Conservation (phyloP, 208 protist species). For the Kentomonas sorsogonicus region DNA sequence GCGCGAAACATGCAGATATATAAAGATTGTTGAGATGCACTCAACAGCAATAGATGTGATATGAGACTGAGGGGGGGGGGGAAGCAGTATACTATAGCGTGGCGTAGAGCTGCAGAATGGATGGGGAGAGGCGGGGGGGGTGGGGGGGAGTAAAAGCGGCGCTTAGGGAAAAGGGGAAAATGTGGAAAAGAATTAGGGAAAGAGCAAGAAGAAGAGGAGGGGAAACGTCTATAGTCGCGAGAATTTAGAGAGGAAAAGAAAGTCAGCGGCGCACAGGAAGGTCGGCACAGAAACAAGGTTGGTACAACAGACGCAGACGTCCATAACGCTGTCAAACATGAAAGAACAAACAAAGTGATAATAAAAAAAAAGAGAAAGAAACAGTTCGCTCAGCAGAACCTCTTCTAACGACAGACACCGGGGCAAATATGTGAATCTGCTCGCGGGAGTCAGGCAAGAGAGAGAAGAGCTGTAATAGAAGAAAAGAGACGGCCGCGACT, state of each 20-base stretch:
- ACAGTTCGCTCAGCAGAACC: neutral
- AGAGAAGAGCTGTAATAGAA: too few relatives aligned
- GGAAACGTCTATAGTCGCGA: neutral
- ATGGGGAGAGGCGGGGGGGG: too few relatives aligned
- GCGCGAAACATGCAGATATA: too few relatives aligned
- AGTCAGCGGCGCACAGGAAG: neutral
- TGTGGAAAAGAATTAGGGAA: neutral
- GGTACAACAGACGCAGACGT: too few relatives aligned
- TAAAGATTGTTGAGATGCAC: too few relatives aligned
- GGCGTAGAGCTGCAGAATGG: too few relatives aligned
- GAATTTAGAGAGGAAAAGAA: neutral
- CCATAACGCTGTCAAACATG: neutral
- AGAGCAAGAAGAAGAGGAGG: slow-evolving; percentile 7
- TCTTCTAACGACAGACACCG: neutral
- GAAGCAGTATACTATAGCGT: too few relatives aligned
- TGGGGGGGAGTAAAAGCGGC: neutral
- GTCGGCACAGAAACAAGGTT: neutral
- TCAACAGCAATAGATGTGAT: too few relatives aligned
- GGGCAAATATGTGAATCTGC: too few relatives aligned
- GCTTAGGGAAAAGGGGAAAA: neutral
- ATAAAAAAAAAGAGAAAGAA: neutral
- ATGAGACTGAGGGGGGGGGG: too few relatives aligned
- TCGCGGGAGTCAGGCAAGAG: too few relatives aligned
- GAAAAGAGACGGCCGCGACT: too few relatives aligned
- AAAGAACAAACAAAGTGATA: neutral